Percentiles rank a stretch among this genome's conserved stretches.
Conservation (phyloP, 176 grass and related monocot genomes). For the Chrysopogon serrulatus region DNA sequence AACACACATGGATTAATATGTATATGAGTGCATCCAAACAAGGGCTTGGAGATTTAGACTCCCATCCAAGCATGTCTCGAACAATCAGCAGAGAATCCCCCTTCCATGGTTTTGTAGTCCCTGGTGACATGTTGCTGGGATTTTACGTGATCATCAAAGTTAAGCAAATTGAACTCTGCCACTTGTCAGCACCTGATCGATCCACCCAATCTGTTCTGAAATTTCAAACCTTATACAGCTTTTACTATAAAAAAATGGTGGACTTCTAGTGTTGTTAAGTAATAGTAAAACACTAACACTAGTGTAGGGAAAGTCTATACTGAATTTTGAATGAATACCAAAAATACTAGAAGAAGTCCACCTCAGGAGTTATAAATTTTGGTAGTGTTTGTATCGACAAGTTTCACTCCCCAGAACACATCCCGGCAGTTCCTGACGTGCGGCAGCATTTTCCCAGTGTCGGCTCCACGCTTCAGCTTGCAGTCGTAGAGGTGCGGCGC, state of each 20-base stretch:
- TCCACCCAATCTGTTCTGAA: too few relatives aligned
- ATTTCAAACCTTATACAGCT: background rate
- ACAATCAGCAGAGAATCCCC: background rate
- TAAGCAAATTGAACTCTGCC: background rate
- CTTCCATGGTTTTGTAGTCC: background rate
- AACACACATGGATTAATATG: too few relatives aligned
- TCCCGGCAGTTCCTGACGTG: conserved; percentile 60
- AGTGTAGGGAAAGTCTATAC: too few relatives aligned
- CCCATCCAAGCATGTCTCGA: background rate
- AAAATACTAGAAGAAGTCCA: too few relatives aligned
- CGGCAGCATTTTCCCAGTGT: conserved; percentile 40
- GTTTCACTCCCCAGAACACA: conserved; percentile 41
- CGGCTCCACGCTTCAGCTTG: conserved; percentile 21
- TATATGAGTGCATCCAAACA: too few relatives aligned
- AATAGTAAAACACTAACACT: too few relatives aligned
- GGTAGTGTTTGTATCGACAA: conserved; percentile 50
- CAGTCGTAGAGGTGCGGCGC: conserved; percentile 58
- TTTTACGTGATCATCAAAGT: background rate
- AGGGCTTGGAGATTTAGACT: background rate
- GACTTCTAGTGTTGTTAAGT: too few relatives aligned
- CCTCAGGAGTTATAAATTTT: too few relatives aligned
- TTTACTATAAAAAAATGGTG: too few relatives aligned
- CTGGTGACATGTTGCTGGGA: background rate
- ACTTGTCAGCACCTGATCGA: background rate
- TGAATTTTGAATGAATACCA: too few relatives aligned